Percentiles rank a stretch among this genome's conserved stretches.
Evolutionary conservation across 225 moss, liverwort and hornwort species (phyloP).

Genomic region (Antitrichia curtipendula): DNA sequence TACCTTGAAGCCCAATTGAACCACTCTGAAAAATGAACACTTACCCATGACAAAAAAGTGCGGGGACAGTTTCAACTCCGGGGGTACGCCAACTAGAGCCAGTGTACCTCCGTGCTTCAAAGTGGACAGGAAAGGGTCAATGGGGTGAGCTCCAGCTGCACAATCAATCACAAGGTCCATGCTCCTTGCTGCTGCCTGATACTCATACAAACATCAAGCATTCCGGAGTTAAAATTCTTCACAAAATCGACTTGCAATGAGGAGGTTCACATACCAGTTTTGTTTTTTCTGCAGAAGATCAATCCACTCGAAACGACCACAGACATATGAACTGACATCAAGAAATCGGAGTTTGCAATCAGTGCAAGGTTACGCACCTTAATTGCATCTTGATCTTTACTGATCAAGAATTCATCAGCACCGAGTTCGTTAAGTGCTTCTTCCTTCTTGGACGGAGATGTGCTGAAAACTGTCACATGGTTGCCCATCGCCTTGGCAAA

Average conservation of each 20-base stretch:
- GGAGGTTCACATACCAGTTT: background rate
- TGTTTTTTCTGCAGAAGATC: background rate
- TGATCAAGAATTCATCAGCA: conserved; percentile 44
- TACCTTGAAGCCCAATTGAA: background rate
- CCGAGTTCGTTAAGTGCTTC: conserved; percentile 41
- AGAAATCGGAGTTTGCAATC: background rate
- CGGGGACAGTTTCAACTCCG: conserved; percentile 27
- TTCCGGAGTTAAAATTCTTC: background rate
- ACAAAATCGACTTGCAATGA: background rate
- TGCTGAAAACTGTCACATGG: conserved; percentile 55
- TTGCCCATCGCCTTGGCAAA: conserved; percentile 61
- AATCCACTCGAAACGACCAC: background rate
- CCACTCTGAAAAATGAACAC: background rate
- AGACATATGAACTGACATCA: background rate
- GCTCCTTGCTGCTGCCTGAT: conserved; percentile 23
- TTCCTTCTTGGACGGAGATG: conserved; percentile 35
- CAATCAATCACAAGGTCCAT: conserved; percentile 42
- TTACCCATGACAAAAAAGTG: background rate
- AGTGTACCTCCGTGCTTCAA: conserved; percentile 37
- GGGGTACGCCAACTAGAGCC: conserved; percentile 20
- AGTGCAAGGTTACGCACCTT: conserved; percentile 5
- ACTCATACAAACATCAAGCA: background rate
- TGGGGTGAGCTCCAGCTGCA: conserved; percentile 17
- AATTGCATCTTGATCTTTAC: conserved; percentile 27
- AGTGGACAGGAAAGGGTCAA: conserved; percentile 28